phyloP scores from a whole-genome alignment of 331 rosid genomes.

The Arachis monticola region DNA sequence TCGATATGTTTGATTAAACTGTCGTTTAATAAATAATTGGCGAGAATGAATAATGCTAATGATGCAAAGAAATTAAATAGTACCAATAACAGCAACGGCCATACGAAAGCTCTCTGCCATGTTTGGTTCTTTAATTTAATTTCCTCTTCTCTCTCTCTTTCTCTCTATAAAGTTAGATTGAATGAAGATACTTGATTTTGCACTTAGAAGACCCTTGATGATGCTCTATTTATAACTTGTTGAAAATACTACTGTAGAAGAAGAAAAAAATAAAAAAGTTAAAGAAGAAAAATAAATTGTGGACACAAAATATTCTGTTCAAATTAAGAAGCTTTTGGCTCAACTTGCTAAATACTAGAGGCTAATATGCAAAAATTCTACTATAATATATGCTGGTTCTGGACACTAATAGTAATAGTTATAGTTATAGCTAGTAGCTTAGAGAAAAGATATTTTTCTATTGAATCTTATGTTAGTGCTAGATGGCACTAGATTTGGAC shows the following conservation, averaged over 20 bases:
- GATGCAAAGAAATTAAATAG: neutral
- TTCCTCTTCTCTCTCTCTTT: neutral
- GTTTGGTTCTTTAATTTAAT: constrained; percentile 10
- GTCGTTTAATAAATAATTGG: too few relatives aligned
- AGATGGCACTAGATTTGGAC: constrained; percentile 40
- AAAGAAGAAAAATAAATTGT: constrained; percentile 34
- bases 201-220: constrained; percentile 5
- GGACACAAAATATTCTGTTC: constrained; percentile 33
- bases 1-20: too few relatives aligned
- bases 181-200: constrained; percentile 24
- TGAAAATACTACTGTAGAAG: constrained; percentile 28
- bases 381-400: neutral
- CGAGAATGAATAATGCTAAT: too few relatives aligned
- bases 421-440: neutral
- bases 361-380: neutral
- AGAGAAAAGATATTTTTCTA: neutral
- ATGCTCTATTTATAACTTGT: constrained; percentile 38
- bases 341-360: constrained; percentile 32
- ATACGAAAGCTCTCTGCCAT: constrained; percentile 50
- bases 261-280: neutral
- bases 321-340: constrained; percentile 32
- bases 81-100: constrained; percentile 67
- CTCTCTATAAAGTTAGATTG: neutral
- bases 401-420: neutral
- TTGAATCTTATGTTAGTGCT: constrained; percentile 26